A percentile compares a stretch with the other conserved stretches of the same genome.
These are phyloP conservation scores for Saccharum spontaneum DNA, from an alignment of 176 grass and related monocot species.

Conservation along the genomic window DNA sequence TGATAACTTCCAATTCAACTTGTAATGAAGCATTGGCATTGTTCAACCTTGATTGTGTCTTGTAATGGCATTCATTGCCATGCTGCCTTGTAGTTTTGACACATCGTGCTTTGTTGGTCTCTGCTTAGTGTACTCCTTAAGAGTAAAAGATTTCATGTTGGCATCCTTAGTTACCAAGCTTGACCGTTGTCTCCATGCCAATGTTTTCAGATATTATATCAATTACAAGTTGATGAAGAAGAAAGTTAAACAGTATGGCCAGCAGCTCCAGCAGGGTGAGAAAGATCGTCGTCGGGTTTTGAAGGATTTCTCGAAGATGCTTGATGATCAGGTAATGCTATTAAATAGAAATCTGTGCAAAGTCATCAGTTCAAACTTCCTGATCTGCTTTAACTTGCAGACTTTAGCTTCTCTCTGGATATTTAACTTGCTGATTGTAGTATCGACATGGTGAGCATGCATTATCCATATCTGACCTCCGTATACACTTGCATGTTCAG, in stretches of 20 bases:
- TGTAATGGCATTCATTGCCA: not conserved
- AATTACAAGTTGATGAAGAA: constrained; percentile 99
- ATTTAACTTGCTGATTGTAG: constrained; percentile 31
- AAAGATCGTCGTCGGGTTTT: constrained; percentile 79
- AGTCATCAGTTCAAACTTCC: not conserved
- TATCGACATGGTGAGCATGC: constrained; percentile 26
- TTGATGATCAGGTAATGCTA: constrained; percentile 89
- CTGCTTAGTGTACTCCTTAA: not conserved
- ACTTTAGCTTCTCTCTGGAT: constrained; percentile 29
- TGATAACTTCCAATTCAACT: too few relatives aligned
- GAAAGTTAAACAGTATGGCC: constrained; percentile 83
- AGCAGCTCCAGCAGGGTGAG: constrained; percentile 73
- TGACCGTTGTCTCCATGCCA: constrained; percentile 4
- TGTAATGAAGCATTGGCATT: constrained; percentile 2
- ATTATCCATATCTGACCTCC: constrained; percentile 22
- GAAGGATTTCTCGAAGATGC: constrained; percentile 97
- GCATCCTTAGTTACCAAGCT: not conserved
- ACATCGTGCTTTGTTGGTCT: not conserved
- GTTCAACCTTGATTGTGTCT: not conserved
- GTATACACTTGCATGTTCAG: not conserved
- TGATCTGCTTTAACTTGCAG: constrained; percentile 33
- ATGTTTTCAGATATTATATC: constrained; percentile 85
- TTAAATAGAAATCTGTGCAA: not conserved
- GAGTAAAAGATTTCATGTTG: not conserved
- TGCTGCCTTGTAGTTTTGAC: not conserved